phyloP scores from a whole-genome alignment of 257 asterid species.

The Capsicum rhomboideum region DNA sequence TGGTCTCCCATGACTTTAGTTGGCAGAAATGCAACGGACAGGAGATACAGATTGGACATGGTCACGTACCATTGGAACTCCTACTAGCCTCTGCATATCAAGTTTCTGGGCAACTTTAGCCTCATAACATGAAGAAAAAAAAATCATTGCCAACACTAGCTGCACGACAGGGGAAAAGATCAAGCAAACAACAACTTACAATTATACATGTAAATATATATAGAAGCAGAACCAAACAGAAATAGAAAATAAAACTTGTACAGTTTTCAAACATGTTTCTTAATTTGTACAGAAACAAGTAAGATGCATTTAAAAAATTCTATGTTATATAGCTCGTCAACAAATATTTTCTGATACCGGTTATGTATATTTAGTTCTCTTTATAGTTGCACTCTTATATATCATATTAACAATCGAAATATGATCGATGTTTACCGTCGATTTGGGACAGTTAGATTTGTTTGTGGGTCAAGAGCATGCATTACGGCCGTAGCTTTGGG shows the following conservation, averaged over 20 bases:
- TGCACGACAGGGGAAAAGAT: neutral
- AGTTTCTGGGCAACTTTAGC: conserved; percentile 57
- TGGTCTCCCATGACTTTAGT: conserved; percentile 28
- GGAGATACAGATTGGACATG: conserved; percentile 56
- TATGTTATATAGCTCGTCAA: neutral
- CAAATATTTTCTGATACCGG: neutral
- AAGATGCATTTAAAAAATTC: neutral
- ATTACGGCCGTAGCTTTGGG: too few relatives aligned
- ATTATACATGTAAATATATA: neutral
- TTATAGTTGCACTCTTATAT: too few relatives aligned
- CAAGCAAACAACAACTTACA: neutral
- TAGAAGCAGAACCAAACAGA: neutral
- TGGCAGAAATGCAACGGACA: conserved; percentile 57
- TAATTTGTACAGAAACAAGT: neutral
- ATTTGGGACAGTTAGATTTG: too few relatives aligned
- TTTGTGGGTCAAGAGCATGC: too few relatives aligned
- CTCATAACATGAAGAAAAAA: conserved; percentile 12
- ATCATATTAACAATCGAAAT: too few relatives aligned
- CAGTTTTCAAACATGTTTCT: neutral
- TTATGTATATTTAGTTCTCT: too few relatives aligned
- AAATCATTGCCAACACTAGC: neutral
- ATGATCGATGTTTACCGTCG: too few relatives aligned
- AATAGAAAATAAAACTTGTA: neutral
- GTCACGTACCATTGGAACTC: conserved; percentile 77
- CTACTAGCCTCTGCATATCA: conserved; percentile 58